Percentiles rank a stretch among this genome's conserved stretches.
Conservation (phyloP, 495 filamentous ascomycete species). For the Aspergillus campestris region DNA sequence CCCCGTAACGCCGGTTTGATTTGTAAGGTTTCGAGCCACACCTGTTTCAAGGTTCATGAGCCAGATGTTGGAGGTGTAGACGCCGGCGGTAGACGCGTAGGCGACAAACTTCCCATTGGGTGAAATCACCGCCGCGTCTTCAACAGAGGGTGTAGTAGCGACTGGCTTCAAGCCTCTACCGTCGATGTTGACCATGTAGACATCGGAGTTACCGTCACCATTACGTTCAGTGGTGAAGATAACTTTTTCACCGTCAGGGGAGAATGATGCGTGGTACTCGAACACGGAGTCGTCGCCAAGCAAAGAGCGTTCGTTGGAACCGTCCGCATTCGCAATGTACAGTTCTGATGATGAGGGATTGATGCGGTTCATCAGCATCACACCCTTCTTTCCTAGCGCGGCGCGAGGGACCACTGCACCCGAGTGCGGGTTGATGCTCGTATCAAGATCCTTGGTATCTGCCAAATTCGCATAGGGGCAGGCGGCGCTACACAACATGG, state of each 20-base stretch:
- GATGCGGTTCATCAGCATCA: slow-evolving; percentile 29
- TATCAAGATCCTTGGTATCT: too few relatives aligned
- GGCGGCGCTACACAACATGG: too few relatives aligned
- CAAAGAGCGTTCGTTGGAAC: slow-evolving; percentile 22
- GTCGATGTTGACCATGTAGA: slow-evolving; percentile 19
- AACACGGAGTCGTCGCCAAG: slow-evolving; percentile 19
- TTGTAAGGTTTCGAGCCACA: slow-evolving; percentile 18
- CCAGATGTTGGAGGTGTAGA: slow-evolving; percentile 20
- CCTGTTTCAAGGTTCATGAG: slow-evolving; percentile 18
- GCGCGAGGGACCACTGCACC: too few relatives aligned
- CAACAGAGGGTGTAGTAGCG: slow-evolving; percentile 14
- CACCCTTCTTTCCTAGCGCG: slow-evolving; percentile 17
- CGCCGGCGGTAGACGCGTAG: slow-evolving; percentile 20
- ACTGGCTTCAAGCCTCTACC: slow-evolving; percentile 18
- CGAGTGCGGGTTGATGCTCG: too few relatives aligned
- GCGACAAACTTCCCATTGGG: slow-evolving; percentile 19
- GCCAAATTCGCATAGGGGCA: too few relatives aligned
- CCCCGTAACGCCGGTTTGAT: slow-evolving; percentile 3
- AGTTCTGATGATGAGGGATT: slow-evolving; percentile 20
- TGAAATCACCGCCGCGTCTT: slow-evolving; percentile 20
- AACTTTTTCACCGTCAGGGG: slow-evolving; percentile 23
- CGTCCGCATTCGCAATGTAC: slow-evolving; percentile 26
- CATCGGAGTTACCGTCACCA: slow-evolving; percentile 24
- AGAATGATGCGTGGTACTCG: slow-evolving; percentile 30
- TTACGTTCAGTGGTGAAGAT: slow-evolving; percentile 21